Conservation (phyloP, 805 yeast species). For the Torulaspora indica region DNA sequence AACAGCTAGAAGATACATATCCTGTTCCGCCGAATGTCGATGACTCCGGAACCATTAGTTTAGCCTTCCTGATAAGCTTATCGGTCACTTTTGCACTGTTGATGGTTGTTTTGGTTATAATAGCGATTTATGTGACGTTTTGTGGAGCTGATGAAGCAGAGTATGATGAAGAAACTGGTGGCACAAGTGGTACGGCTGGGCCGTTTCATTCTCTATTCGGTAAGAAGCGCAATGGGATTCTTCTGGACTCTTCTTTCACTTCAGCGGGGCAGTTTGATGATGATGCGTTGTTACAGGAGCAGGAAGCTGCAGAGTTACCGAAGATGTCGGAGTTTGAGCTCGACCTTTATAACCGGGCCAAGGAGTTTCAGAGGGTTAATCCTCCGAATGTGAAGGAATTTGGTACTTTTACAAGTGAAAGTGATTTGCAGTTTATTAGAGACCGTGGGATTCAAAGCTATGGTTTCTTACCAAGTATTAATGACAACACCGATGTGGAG, state of each 20-base stretch:
- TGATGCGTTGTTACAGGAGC: constrained; percentile 22
- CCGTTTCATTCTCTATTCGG: constrained; percentile 25
- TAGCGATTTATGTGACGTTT: constrained; percentile 34
- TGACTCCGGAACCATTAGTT: constrained; percentile 31
- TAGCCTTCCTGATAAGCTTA: constrained; percentile 34
- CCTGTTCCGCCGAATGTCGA: constrained; percentile 26
- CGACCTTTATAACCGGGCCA: constrained; percentile 31
- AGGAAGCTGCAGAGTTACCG: constrained; percentile 25
- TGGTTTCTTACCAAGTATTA: constrained; percentile 34
- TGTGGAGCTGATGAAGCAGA: constrained; percentile 34
- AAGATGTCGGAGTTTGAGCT: constrained; percentile 34
- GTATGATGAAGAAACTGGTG: constrained; percentile 32
- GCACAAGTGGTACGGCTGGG: constrained; percentile 11
- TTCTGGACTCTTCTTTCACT: constrained; percentile 31
- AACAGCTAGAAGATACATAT: constrained; percentile 17
- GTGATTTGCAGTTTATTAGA: constrained; percentile 29
- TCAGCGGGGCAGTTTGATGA: constrained; percentile 33
- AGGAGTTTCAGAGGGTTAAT: constrained; percentile 29
- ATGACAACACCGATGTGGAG: constrained; percentile 32
- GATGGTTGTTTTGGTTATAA: constrained; percentile 31
- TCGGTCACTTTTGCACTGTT: constrained; percentile 35
- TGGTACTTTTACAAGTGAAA: constrained; percentile 29
- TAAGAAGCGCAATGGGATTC: constrained; percentile 26
- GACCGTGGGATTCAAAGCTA: constrained; percentile 37
- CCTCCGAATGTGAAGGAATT: constrained; percentile 34